These are phyloP conservation scores for Trapa incisa DNA, from an alignment of 345 rosid genomes.

Conservation along the genomic window DNA sequence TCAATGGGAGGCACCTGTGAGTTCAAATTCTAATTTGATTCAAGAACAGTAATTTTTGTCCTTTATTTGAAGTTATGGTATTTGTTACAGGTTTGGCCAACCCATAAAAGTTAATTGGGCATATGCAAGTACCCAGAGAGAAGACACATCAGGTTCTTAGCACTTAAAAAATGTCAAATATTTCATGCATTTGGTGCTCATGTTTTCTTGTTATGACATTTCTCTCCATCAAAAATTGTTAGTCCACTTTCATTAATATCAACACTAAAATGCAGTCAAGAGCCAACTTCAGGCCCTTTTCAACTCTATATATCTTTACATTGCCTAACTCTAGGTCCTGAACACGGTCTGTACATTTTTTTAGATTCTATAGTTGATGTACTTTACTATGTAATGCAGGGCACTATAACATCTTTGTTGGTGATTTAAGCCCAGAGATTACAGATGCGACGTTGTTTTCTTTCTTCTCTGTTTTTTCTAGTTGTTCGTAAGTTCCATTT, in stretches of 20 bases:
- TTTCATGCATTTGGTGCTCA: not conserved
- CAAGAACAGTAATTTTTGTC: not conserved
- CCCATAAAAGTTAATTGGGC: constrained; percentile 99
- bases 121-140: constrained; percentile 95
- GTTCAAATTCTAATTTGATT: constrained; percentile 12
- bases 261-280: too few species aligned
- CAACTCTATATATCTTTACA: too few species aligned
- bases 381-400: constrained; percentile 26
- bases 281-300: too few species aligned
- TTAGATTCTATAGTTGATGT: not conserved
- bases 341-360: not conserved
- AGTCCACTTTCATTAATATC: too few species aligned
- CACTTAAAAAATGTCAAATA: not conserved
- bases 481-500: constrained; percentile 61
- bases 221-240: too few species aligned
- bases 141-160: constrained; percentile 82
- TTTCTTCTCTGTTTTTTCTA: constrained; percentile 54
- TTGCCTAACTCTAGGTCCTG: too few species aligned
- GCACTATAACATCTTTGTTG: constrained; percentile 77
- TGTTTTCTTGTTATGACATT: not conserved
- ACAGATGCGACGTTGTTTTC: constrained; percentile 77
- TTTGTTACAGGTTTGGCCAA: constrained; percentile 73
- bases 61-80: not conserved
- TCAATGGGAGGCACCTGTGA: constrained; percentile 84
- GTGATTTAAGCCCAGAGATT: constrained; percentile 90